Base-by-base conservation (phyloP, 768 basidiomycete genomes). In the Pisolithus tinctorius region DNA sequence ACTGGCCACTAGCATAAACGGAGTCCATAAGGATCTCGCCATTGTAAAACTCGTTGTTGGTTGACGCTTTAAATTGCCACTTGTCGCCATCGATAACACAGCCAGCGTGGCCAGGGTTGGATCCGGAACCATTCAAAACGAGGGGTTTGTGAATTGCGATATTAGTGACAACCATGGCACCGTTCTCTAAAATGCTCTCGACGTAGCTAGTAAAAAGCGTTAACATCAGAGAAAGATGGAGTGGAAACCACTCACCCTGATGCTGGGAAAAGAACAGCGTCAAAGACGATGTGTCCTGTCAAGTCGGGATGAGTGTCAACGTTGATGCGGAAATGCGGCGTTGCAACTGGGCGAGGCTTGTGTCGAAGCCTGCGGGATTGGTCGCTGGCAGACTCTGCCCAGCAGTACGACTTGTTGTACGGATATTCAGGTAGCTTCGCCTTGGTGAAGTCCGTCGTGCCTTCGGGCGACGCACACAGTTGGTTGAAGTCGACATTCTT, bases 241-340 rank as follows among this genome's bases (percentile, higher is more conserved):
- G 25, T 6, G 9, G 27, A 49, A 67, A 64, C 71, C 2, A 72
- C 55, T 45, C 60, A 77, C 17, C 74, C 76, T 16, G 75, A 68
- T 13, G 74, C 75, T 8, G 76, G 74, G 69, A 76, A 71, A 25
- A 77, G 74, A 0, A 73, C 65, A 20, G 75, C 73, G 1, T 71
- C 71, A 26, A 69, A 66, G 37, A 78, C 73, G 16, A 75, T 56
- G 56, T 78, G 77, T 31, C 76, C 67, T 0, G 73, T 69, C 8
- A 78, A 57, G 23, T 65, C 65, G 0, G 77, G 62, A 40, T 68
- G 67, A 31, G 58, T 52, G 26, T 67, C 62, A 7, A 52, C 62
- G 36, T 52, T 77, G 30, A 78, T 52, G 10, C 65, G 65, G 43
- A 75, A 64, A 38, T 65, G 62, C 0, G 59, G 16, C 37, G 68